Evolutionary conservation across 2,329 filamentous ascomycete species (phyloP).

Genomic region (Pseudogymnoascus sp.): DNA sequence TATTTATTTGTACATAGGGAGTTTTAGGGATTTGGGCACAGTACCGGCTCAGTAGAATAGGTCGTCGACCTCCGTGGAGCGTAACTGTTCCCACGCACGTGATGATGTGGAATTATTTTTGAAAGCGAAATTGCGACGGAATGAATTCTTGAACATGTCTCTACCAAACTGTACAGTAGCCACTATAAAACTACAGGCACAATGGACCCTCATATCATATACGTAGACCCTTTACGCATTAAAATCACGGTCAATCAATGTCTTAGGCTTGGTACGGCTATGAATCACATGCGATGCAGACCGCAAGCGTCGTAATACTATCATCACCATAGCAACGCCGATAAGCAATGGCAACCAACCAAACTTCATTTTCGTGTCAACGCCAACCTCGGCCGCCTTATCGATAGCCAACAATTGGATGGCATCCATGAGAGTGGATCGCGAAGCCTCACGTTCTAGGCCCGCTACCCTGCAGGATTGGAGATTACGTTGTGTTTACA

Average conservation of each 20-base stretch:
- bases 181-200: neutral
- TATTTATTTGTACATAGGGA: slow-evolving; percentile 7
- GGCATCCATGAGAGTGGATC: neutral
- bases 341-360: slow-evolving; percentile 1
- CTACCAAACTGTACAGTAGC: neutral
- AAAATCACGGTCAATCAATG: neutral
- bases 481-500: slow-evolving; percentile 1
- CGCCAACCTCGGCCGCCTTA: neutral
- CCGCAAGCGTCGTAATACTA: neutral
- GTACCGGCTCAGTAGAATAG: neutral
- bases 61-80: neutral
- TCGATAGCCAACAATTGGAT: neutral
- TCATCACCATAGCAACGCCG: slow-evolving; percentile 2
- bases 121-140: neutral
- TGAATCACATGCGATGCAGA: neutral
- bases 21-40: neutral
- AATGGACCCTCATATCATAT: neutral
- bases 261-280: neutral
- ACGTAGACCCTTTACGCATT: neutral
- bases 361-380: neutral
- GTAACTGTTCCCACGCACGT: neutral
- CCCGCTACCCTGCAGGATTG: neutral
- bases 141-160: neutral
- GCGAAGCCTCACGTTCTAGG: neutral
- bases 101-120: neutral